These are phyloP conservation scores for Plasmodium inui DNA, from an alignment of 169 alveolate species.

Conservation along the genomic window DNA sequence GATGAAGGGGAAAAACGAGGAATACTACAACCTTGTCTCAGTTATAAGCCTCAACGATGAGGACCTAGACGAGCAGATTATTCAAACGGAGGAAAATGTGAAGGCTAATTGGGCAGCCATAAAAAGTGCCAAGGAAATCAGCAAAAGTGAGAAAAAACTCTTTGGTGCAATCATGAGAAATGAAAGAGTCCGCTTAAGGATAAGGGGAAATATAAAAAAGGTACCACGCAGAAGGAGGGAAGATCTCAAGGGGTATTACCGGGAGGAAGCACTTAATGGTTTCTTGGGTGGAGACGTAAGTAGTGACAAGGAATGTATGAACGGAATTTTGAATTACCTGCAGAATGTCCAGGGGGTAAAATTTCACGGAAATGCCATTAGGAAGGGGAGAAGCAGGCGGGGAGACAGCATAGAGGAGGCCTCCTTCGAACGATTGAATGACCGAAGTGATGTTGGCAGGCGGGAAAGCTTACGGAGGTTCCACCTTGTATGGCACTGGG, in stretches of 20 bases:
- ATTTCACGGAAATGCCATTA: constrained; percentile 17
- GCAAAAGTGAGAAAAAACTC: constrained; percentile 12
- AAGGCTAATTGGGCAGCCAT: background rate
- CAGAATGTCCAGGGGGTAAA: constrained; percentile 2
- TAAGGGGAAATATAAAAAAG: constrained; percentile 35
- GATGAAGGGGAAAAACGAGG: background rate
- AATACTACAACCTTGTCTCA: background rate
- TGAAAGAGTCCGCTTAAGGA: constrained; percentile 27
- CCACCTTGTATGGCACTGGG: background rate
- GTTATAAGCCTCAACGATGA: constrained; percentile 18
- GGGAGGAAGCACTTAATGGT: background rate
- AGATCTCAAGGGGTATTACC: background rate
- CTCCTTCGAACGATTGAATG: background rate
- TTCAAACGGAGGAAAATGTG: constrained; percentile 7
- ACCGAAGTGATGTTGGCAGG: background rate
- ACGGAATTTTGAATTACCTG: background rate
- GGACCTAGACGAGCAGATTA: background rate
- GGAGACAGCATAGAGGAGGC: background rate
- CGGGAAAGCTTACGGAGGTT: background rate
- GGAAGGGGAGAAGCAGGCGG: background rate
- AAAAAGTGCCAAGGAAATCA: constrained; percentile 4
- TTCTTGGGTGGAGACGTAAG: background rate
- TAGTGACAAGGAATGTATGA: constrained; percentile 7
- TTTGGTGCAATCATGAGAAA: background rate
- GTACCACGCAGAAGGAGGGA: background rate